These are phyloP conservation scores for Diversispora eburnea DNA, from an alignment of 192 early-diverging fungal species.

Conservation along the genomic window DNA sequence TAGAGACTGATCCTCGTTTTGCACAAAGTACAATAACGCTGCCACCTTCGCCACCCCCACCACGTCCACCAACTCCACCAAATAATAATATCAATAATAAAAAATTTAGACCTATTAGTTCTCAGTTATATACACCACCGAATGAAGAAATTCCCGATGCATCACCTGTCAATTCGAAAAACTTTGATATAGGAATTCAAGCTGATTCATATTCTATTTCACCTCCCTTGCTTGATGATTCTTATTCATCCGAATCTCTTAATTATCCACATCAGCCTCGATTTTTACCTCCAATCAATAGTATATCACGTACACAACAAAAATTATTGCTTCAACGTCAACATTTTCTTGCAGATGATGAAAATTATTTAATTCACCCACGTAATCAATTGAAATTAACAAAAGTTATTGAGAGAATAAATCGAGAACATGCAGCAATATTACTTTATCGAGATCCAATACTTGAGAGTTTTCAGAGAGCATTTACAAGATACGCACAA, in stretches of 20 bases:
- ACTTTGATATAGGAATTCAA: no score
- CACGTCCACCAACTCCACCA: no score
- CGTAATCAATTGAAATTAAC: slow-evolving; percentile 40
- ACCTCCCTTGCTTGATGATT: background rate
- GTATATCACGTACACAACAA: slow-evolving; percentile 44
- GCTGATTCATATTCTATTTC: background rate
- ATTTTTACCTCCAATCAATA: slow-evolving; percentile 7
- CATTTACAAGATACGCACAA: slow-evolving; percentile 24
- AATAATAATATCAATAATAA: no score
- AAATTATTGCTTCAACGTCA: slow-evolving; percentile 43
- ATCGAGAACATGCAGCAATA: slow-evolving; percentile 40
- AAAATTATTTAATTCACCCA: slow-evolving; percentile 42
- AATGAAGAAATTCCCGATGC: no score
- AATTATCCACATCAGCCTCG: slow-evolving; percentile 16
- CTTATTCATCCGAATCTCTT: slow-evolving; percentile 19
- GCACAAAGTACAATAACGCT: no score
- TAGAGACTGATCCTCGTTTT: no score
- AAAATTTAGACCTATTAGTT: no score
- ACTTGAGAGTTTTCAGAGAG: slow-evolving; percentile 35
- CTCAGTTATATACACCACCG: no score
- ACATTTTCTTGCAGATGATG: slow-evolving; percentile 40
- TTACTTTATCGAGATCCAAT: slow-evolving; percentile 39
- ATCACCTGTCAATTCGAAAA: no score
- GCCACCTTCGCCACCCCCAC: no score
- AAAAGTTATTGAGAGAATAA: slow-evolving; percentile 43